Evolutionary conservation across 805 yeast species (phyloP).

Genomic region (Zygoascus bituminiphila): DNA sequence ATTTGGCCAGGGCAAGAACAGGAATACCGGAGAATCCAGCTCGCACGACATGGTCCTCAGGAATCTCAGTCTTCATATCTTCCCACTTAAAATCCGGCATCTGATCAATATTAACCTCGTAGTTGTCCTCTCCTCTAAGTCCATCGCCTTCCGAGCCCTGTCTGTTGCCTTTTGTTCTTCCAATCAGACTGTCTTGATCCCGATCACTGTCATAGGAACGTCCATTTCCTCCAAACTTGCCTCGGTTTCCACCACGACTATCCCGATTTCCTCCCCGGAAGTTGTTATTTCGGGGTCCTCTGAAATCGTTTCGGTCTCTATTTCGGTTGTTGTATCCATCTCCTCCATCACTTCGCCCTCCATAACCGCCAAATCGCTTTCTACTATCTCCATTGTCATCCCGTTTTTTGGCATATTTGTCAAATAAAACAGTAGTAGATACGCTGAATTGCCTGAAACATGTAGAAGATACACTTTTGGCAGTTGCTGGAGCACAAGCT

Average conservation of each 20-base stretch:
- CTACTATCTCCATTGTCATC: neutral
- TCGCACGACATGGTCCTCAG: neutral
- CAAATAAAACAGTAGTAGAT: neutral
- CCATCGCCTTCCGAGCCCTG: conserved; percentile 24
- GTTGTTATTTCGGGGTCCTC: neutral
- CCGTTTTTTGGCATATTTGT: neutral
- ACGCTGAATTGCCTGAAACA: neutral
- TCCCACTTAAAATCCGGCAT: conserved; percentile 13
- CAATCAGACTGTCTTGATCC: conserved; percentile 7
- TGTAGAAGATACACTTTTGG: neutral
- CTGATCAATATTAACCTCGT: conserved; percentile 22
- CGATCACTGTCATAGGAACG: conserved; percentile 3
- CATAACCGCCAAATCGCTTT: neutral
- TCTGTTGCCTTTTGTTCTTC: conserved; percentile 8
- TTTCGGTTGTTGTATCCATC: neutral
- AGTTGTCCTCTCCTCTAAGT: conserved; percentile 23
- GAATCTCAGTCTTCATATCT: conserved; percentile 9
- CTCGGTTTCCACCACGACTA: neutral
- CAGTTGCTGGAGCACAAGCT: neutral
- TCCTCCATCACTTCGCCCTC: neutral
- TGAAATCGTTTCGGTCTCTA: neutral
- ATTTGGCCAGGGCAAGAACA: conserved; percentile 21
- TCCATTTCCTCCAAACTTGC: neutral
- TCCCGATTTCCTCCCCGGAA: conserved; percentile 1
- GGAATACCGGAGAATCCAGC: conserved; percentile 23